phyloP scores from a whole-genome alignment of 1,284 basidiomycete species.

The Leccinum fallax region DNA sequence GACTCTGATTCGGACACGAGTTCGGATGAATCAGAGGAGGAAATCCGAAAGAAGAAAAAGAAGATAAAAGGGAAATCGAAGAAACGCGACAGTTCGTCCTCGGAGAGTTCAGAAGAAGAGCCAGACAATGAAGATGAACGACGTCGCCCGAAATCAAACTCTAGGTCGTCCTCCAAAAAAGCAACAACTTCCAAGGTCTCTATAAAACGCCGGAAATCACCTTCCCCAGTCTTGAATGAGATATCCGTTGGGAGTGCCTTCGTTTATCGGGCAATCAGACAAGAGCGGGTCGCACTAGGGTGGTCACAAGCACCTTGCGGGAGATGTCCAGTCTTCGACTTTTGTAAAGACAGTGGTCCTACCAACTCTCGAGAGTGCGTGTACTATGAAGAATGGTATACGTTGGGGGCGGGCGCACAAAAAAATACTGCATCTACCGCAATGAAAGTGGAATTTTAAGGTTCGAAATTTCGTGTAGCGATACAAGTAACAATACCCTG shows the following conservation, averaged over 20 bases:
- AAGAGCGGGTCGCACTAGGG: conserved; percentile 44
- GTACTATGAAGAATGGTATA: conserved; percentile 53
- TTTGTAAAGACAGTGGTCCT: conserved; percentile 53
- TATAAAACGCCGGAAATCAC: conserved; percentile 25
- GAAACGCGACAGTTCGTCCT: conserved; percentile 19
- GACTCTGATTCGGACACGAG: conserved; percentile 12
- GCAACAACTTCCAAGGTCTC: conserved; percentile 14
- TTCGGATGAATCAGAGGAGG: conserved; percentile 15
- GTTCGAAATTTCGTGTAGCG: not conserved
- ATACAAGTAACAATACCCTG: not conserved
- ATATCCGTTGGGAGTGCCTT: conserved; percentile 26
- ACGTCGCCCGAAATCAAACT: conserved; percentile 23
- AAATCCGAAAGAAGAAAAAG: conserved; percentile 19
- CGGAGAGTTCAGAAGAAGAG: conserved; percentile 17
- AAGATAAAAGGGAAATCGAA: conserved; percentile 34
- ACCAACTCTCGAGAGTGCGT: conserved; percentile 54
- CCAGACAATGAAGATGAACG: conserved; percentile 20
- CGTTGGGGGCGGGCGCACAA: conserved; percentile 18
- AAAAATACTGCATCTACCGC: conserved; percentile 9
- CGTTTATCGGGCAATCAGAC: conserved; percentile 51
- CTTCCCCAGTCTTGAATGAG: conserved; percentile 22
- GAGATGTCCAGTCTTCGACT: conserved; percentile 54
- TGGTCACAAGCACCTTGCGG: conserved; percentile 56
- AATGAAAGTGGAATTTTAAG: conserved; percentile 28
- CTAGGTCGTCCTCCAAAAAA: conserved; percentile 27